A percentile compares a stretch with the other conserved stretches of the same genome.
These are phyloP conservation scores for Eremochloa ophiuroides DNA, from an alignment of 176 grass and related monocot species.

Conservation along the genomic window DNA sequence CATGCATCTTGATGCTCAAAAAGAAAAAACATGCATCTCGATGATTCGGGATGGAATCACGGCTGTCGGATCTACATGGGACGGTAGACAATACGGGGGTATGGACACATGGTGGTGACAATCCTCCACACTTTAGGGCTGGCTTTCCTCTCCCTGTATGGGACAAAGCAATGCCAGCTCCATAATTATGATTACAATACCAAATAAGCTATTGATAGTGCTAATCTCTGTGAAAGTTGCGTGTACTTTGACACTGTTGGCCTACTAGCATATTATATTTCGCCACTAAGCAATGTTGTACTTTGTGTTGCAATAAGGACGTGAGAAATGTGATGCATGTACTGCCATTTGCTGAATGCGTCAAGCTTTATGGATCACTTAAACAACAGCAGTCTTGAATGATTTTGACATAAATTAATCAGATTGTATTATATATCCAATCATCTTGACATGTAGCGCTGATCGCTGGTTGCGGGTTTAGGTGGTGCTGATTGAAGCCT, in stretches of 20 bases:
- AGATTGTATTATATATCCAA: slow-evolving; percentile 4
- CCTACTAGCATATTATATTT: slow-evolving; percentile 11
- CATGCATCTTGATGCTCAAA: not conserved
- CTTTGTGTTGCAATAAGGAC: not conserved
- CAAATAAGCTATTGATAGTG: not conserved
- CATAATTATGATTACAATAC: slow-evolving; percentile 30
- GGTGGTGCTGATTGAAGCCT: slow-evolving; percentile 9
- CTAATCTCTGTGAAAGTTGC: slow-evolving; percentile 17
- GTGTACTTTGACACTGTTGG: slow-evolving; percentile 17
- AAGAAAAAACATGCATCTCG: no score
- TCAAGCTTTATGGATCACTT: not conserved
- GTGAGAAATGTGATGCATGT: slow-evolving; percentile 19
- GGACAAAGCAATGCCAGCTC: slow-evolving; percentile 2
- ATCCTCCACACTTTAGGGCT: slow-evolving; percentile 20
- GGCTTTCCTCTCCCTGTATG: slow-evolving; percentile 7
- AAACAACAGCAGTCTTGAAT: not conserved
- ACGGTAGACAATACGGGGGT: not conserved
- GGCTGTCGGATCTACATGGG: not conserved
- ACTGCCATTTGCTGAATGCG: not conserved
- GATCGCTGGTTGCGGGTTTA: slow-evolving; percentile 9
- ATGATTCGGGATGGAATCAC: not conserved
- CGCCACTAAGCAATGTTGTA: slow-evolving; percentile 4
- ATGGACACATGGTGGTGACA: slow-evolving; percentile 28
- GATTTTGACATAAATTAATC: not conserved
- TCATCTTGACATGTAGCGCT: not conserved